Conservation (phyloP, 2,329 filamentous ascomycete species). For the Cladorrhinum sp. region DNA sequence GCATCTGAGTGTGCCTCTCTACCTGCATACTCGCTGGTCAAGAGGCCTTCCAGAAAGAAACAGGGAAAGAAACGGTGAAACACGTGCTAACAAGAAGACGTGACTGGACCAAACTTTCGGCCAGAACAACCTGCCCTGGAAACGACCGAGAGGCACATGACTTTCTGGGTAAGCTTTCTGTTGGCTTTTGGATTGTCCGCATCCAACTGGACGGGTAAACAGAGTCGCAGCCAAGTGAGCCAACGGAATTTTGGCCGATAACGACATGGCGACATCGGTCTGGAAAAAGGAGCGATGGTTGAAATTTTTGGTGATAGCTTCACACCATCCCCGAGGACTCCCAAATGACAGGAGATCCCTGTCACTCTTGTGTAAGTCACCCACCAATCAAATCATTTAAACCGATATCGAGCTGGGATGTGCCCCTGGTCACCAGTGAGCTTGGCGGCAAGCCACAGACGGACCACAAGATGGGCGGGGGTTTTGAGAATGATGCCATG, state of each 20-base stretch:
- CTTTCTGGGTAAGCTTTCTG: neutral
- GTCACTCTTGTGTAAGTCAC: conserved; percentile 27
- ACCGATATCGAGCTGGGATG: conserved; percentile 32
- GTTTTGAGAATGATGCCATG: conserved; percentile 6
- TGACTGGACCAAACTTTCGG: neutral
- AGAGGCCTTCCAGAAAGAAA: conserved; percentile 1
- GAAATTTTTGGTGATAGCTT: conserved; percentile 21
- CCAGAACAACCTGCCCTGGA: neutral
- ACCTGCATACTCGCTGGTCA: neutral
- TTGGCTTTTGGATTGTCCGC: neutral
- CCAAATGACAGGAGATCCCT: conserved; percentile 27
- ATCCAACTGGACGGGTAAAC: neutral
- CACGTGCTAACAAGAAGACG: neutral
- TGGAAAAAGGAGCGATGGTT: neutral
- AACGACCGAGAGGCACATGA: conserved; percentile 6
- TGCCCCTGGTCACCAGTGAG: conserved; percentile 29
- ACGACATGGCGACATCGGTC: neutral
- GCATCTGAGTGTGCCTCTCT: neutral
- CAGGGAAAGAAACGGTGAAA: neutral
- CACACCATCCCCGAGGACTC: conserved; percentile 30
- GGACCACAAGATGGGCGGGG: conserved; percentile 8
- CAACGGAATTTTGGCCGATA: neutral
- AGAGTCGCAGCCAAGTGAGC: neutral
- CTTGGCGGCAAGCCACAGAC: conserved; percentile 29
- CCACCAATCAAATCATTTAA: conserved; percentile 33